These are phyloP conservation scores for Escovopsis sp. DNA, from an alignment of 2,329 filamentous ascomycete genomes.

Conservation along the genomic window DNA sequence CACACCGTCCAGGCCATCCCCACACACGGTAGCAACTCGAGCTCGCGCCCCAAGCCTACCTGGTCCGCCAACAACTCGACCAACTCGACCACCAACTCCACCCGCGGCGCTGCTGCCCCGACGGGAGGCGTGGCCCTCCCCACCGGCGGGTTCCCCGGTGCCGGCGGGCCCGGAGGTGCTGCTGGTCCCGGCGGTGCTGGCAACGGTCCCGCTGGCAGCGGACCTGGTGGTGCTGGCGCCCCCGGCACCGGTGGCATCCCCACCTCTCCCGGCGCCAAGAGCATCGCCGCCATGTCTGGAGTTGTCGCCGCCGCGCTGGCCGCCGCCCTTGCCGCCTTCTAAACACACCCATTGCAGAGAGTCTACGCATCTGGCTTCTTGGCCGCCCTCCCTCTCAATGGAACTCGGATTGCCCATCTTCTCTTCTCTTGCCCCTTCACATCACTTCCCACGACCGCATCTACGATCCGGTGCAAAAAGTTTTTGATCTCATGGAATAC, in stretches of 20 bases:
- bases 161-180: constrained; percentile 6
- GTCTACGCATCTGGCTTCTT: background rate
- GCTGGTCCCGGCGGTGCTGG: constrained; percentile 5
- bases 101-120: constrained; percentile 10
- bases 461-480: background rate
- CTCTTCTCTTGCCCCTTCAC: background rate
- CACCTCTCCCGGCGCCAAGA: constrained; percentile 19
- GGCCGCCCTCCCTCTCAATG: background rate
- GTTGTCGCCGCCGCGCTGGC: constrained; percentile 24
- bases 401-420: background rate
- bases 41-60: constrained; percentile 9
- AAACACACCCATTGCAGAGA: constrained; percentile 6
- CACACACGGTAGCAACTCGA: constrained; percentile 14
- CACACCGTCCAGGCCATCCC: constrained; percentile 16
- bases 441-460: background rate
- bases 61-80: constrained; percentile 21
- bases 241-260: constrained; percentile 8
- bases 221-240: constrained; percentile 8
- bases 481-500: background rate
- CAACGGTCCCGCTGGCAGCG: constrained; percentile 6
- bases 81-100: constrained; percentile 7
- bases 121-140: constrained; percentile 11
- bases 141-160: constrained; percentile 9
- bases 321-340: constrained; percentile 23
- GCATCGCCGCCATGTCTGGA: constrained; percentile 23